Conservation (phyloP, 805 yeast species). For the Yarrowia osloensis region DNA sequence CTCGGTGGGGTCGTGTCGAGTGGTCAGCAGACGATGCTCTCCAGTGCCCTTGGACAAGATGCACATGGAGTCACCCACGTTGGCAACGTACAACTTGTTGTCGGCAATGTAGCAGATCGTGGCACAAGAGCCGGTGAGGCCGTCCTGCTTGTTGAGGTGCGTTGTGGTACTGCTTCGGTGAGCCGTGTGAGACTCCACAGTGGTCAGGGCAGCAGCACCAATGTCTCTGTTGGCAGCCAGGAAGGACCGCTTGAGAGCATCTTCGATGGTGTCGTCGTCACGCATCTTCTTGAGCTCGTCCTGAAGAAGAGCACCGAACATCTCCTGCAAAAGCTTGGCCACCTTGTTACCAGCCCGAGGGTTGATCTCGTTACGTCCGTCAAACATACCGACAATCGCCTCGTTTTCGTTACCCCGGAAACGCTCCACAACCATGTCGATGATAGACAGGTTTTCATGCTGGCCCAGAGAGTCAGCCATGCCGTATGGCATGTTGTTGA, state of each 20-base stretch:
- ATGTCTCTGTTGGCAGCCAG: conserved; percentile 78
- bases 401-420: conserved; percentile 86
- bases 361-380: conserved; percentile 61
- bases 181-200: conserved; percentile 45
- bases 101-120: conserved; percentile 79
- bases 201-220: conserved; percentile 50
- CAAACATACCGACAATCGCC: conserved; percentile 77
- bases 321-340: conserved; percentile 72
- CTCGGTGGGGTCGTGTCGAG: conserved; percentile 80
- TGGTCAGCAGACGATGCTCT: conserved; percentile 69
- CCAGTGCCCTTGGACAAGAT: conserved; percentile 79
- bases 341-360: conserved; percentile 45
- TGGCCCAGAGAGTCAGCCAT: conserved; percentile 85
- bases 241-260: conserved; percentile 82
- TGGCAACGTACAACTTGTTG: conserved; percentile 72
- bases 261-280: conserved; percentile 56
- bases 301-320: conserved; percentile 66
- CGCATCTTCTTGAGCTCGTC: conserved; percentile 59
- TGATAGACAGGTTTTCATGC: conserved; percentile 59
- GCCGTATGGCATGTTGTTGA: conserved; percentile 80
- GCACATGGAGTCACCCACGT: conserved; percentile 88
- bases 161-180: conserved; percentile 58
- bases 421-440: conserved; percentile 85
- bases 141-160: conserved; percentile 63
- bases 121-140: conserved; percentile 79